Evolutionary conservation across 2,329 filamentous ascomycete genomes (phyloP), one percentile per base, ranked within the genome.

Genomic region (Aspergillus tamarii): DNA sequence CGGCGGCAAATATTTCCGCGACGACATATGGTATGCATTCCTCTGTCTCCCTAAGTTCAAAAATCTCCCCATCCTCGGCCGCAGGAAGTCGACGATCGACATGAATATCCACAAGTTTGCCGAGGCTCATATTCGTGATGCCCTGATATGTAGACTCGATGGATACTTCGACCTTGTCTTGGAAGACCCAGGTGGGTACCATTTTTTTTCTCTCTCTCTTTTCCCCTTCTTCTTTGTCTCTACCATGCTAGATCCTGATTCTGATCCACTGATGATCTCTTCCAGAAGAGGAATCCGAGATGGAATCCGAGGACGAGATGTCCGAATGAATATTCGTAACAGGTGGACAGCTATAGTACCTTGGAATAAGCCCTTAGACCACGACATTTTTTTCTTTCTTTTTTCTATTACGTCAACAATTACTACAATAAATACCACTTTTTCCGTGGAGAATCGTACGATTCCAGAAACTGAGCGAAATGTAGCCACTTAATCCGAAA

Each of bases 1-100:
- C 23, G 72, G 71, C 57, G 76, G 76, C 8, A 66, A 70, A 19
- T 66, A 67, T 26, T 73, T 77, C n/a, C 69, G 72, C 26, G 71
- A 73, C 41, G 65, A 69, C 7, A 66, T 75, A 21, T 73, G 67
- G 66, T 52, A 56, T 16, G 67, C 67, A 9, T 72, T 78, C 36
- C 60, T 67, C n/a, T 55, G 67, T 23, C 64, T 78, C 4, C 65
- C 69, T n/a, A 70, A 70, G 19, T 68, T 79, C 30, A 67, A 67
- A 28, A 67, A 67, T 36, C 69, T 78, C 23, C 68, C 66, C 9
- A 69, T 78, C 34, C 72, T 74, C 58, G 76, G 73, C 26, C 61
- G 71, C 56, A 77, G 72, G 65, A 72, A 72, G 14, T 69, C 70
- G 6, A 64, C 68, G 53, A 65, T 66, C 6, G 63, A 61, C 21